Evolutionary conservation across 176 grass and related monocot genomes (phyloP), one percentile per base, ranked within the genome.

Genomic region (Eleusine indica): DNA sequence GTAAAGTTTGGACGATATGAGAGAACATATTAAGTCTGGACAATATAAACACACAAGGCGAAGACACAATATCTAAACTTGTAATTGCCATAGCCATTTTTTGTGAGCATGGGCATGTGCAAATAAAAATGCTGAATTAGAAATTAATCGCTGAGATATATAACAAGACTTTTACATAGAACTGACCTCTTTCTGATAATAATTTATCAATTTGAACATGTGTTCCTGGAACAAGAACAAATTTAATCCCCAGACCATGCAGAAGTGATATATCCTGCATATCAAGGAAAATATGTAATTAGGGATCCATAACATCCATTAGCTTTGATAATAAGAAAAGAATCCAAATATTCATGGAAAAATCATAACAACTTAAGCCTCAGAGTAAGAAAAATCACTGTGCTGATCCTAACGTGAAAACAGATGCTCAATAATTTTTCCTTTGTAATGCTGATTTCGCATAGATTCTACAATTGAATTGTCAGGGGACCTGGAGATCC

Each of bases 171-270:
- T 16, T 52, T 73, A n/a, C 54, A 15, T 21, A 73, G 60, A 85
- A 85, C 80, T 54, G 19, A 95, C 93, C 96, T 95, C 87, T 98
- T 79, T 94, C 93, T 74, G 75, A 79, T 70, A 95, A 83, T 5
- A 96, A 76, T 49, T 94, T 93, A 70, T 98, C 91, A 87, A 98
- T 96, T 90, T 90, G 89, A 54, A 92, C 82, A 81, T 90, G 93
- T 41, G 96, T 98, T 80, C 93, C 93, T 0, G 89, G 93, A 79
- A 95, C 89, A 79, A 98, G 89, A 81, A 98, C 88, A 83, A 98
- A 95, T 73, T 87, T 93, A 66, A 98, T 93, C 29, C 96, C 93
- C n/a, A 98, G 89, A 90, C 96, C 93, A 93, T 98, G 93, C 80
- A 98, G 91, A 62, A 98, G 91, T 80, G 93, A 96, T 76, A 96